These are phyloP conservation scores for Yarrowia deformans DNA, from an alignment of 805 yeast species.

Conservation along the genomic window DNA sequence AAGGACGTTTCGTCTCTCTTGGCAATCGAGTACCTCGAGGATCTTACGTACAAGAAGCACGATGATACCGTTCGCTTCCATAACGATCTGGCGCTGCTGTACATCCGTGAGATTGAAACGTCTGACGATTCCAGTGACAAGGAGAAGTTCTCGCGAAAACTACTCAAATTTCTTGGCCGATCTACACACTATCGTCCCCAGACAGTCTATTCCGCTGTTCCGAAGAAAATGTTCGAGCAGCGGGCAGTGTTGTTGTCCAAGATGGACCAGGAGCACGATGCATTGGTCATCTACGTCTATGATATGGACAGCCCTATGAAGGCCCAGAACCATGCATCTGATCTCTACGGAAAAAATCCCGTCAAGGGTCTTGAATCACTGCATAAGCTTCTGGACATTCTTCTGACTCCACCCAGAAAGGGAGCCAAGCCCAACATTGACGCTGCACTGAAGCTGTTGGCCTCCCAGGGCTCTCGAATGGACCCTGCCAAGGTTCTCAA, in stretches of 20 bases:
- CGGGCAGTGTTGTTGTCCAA: constrained; percentile 65
- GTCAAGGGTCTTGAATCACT: constrained; percentile 56
- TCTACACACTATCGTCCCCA: constrained; percentile 53
- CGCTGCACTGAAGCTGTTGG: constrained; percentile 54
- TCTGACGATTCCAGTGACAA: constrained; percentile 42
- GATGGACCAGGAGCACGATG: constrained; percentile 58
- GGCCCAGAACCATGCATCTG: constrained; percentile 69
- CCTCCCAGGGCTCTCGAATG: constrained; percentile 59
- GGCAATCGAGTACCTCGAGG: constrained; percentile 61
- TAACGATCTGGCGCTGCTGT: constrained; percentile 56
- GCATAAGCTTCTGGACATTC: constrained; percentile 56
- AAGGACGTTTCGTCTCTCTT: constrained; percentile 46
- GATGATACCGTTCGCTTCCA: constrained; percentile 54
- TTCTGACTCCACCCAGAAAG: constrained; percentile 17
- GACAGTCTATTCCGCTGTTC: constrained; percentile 24
- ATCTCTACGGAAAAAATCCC: constrained; percentile 54
- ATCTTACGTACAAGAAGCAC: constrained; percentile 54
- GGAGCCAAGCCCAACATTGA: constrained; percentile 48
- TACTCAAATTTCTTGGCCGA: constrained; percentile 51
- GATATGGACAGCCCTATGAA: constrained; percentile 62
- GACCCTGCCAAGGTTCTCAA: constrained; percentile 56
- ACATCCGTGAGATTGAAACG: constrained; percentile 50
- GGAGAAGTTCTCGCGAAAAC: constrained; percentile 46
- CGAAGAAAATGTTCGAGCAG: constrained; percentile 51
- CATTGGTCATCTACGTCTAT: constrained; percentile 66